Evolutionary conservation across 83 land plant genomes (phyloP), one percentile per base, ranked within the genome.

Genomic region (Picea mariana): DNA sequence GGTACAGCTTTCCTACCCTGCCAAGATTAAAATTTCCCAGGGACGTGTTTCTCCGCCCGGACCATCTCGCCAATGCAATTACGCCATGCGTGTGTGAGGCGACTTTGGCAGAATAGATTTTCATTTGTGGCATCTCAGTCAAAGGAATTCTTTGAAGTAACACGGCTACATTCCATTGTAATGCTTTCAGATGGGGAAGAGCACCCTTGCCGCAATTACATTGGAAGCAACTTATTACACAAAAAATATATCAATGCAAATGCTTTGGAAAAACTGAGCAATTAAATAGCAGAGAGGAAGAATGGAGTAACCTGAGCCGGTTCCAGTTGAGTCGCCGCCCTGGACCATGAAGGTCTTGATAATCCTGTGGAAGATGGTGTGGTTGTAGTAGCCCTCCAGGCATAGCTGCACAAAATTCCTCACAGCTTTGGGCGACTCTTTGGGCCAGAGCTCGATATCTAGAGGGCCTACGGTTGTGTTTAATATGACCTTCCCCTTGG

Each of bases 321-420:
- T 76, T 81, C 93, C 99, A 34, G 96, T 94, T 64, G 95, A 94
- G 75, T 97, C 99, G 64, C 99, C 99, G 65, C 93, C 97, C 81
- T 97, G 99, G 31, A 93, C 90, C 75, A 97, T 89, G 83, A 97
- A 97, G 31, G 87, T 83, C 83, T 94, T 94, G 90, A 97, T 96
- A 76, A 97, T 86, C 44, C 99, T 94, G 83, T 97, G 99, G 80
- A 97, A 97, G 79, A 90, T 82, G 80, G 97, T 96, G 86, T 86
- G 77, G 85, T 96, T 87, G 82, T 90, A 97, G 88, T 96, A 97
- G 31, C 98, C 98, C 60, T 97, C 99, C 75, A 96, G 86, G 82
- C 98, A 95, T 77, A 97, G 90, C 93, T 97, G 99, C 40, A 96
- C 99, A 85, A 97, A 97, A 87, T 97, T 97, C 38, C 92, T 78